Evolutionary conservation across 2,329 filamentous ascomycete genomes (phyloP).

Genomic region (Diaporthe sp.): DNA sequence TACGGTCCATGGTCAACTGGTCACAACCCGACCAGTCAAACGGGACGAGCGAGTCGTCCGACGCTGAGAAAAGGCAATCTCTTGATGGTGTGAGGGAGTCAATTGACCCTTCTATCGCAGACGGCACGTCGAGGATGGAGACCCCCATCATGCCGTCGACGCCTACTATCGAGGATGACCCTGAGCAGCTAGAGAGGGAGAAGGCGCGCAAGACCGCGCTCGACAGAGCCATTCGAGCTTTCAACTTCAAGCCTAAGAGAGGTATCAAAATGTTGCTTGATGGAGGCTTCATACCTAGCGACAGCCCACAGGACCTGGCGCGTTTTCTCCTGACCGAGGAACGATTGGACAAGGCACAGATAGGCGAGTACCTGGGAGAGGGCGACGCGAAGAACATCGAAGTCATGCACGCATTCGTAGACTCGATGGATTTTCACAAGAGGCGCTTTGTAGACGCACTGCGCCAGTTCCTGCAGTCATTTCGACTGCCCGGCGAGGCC

Average conservation of each 20-base stretch:
- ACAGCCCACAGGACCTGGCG: conserved; percentile 86
- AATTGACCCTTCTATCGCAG: conserved; percentile 77
- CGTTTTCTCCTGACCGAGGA: conserved; percentile 86
- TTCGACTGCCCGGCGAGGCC: conserved; percentile 93
- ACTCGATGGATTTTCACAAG: conserved; percentile 92
- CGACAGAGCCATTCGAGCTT: conserved; percentile 88
- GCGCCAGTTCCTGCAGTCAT: conserved; percentile 92
- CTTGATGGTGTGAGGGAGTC: conserved; percentile 75
- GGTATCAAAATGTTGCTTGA: conserved; percentile 88
- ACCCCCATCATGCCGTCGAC: conserved; percentile 74
- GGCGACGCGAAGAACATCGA: conserved; percentile 94
- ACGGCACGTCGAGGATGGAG: conserved; percentile 74
- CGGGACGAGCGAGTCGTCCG: conserved; percentile 62
- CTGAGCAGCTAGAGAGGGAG: conserved; percentile 92
- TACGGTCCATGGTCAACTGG: conserved; percentile 94
- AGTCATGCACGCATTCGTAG: conserved; percentile 98
- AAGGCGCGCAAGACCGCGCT: conserved; percentile 95
- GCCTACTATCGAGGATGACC: conserved; percentile 86
- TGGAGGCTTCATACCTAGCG: conserved; percentile 88
- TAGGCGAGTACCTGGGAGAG: conserved; percentile 95
- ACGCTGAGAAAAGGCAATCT: conserved; percentile 68
- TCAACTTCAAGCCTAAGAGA: conserved; percentile 98
- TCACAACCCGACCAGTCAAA: conserved; percentile 77
- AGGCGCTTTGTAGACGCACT: conserved; percentile 94
- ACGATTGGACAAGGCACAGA: conserved; percentile 88